Conservation (phyloP, 1,284 basidiomycete genomes). For the Puccinia novopanici region DNA sequence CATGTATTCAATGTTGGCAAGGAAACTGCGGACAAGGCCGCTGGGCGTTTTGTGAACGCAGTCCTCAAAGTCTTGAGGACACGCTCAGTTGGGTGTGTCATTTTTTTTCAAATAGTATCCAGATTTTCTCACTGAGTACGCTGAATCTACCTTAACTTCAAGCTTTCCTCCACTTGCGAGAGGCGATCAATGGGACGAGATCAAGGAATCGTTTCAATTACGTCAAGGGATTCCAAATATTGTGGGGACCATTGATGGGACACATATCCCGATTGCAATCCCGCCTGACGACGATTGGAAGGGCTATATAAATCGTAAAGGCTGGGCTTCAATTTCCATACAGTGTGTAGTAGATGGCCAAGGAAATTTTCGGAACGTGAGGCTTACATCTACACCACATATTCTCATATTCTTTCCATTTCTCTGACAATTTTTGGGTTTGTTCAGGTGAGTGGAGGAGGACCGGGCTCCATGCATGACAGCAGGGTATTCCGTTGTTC, state of each 20-base stretch:
- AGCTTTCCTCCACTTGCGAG: background rate
- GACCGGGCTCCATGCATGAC: background rate
- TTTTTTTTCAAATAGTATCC: too few relatives aligned
- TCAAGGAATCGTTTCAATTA: background rate
- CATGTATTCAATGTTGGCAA: conserved; percentile 11
- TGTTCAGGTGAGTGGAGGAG: too few relatives aligned
- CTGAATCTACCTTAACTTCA: too few relatives aligned
- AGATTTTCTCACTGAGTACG: too few relatives aligned
- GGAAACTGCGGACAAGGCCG: background rate
- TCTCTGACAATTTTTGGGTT: too few relatives aligned
- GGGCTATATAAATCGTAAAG: background rate
- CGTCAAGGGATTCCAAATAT: background rate
- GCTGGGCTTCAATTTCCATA: background rate
- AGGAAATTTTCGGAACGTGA: background rate
- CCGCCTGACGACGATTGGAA: background rate
- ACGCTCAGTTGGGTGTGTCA: too few relatives aligned
- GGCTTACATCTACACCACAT: background rate
- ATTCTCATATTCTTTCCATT: too few relatives aligned
- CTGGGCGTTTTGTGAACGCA: background rate
- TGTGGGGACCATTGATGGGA: conserved; percentile 2
- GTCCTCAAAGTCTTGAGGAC: background rate
- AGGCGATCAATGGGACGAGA: background rate
- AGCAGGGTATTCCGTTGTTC: background rate
- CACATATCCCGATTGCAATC: background rate
- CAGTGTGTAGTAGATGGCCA: conserved; percentile 2